phyloP scores from a whole-genome alignment of 2,329 filamentous ascomycete species.

The Dothistroma septosporum region DNA sequence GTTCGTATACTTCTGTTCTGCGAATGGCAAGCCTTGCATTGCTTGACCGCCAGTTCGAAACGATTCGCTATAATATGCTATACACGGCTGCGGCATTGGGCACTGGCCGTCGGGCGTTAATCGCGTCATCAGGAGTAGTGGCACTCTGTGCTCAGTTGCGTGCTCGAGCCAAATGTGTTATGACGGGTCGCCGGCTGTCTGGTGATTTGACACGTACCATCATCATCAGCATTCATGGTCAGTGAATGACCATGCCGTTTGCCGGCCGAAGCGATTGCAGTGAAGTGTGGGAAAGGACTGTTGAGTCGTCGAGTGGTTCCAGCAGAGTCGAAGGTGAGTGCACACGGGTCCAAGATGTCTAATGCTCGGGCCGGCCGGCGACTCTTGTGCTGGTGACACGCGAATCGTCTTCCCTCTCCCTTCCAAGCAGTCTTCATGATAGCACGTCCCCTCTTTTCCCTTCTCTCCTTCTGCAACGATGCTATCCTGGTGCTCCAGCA shows the following conservation, averaged over 20 bases:
- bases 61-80: neutral
- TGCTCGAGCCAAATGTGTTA: neutral
- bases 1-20: neutral
- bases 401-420: neutral
- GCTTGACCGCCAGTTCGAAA: neutral
- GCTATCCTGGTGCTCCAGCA: slow-evolving; percentile 4
- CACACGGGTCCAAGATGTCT: neutral
- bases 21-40: neutral
- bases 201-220: neutral
- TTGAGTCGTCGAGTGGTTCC: neutral
- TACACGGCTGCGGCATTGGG: neutral
- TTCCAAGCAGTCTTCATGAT: neutral
- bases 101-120: neutral
- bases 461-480: neutral
- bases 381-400: neutral
- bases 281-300: neutral
- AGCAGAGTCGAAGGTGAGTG: neutral
- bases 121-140: neutral
- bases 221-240: neutral
- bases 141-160: neutral
- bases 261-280: neutral
- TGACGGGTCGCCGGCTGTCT: neutral
- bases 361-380: neutral
- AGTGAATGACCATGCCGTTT: neutral
- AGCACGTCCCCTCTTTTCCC: neutral